Percentiles rank a stretch among this genome's conserved stretches.
Conservation (phyloP, 1,139 yeast species). For the Blastobotrys elegans region DNA sequence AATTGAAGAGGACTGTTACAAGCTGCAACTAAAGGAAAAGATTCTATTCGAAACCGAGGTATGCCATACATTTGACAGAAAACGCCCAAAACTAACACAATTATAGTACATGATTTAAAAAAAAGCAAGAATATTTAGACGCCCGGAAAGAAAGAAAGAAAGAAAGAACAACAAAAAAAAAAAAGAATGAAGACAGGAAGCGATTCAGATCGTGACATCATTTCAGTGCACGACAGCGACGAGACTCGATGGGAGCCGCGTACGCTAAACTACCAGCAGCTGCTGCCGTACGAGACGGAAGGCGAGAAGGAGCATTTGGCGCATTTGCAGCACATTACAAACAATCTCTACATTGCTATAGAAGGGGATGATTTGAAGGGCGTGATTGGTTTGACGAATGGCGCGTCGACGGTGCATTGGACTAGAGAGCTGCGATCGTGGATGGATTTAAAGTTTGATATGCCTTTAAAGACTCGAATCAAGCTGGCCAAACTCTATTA, state of each 20-base stretch:
- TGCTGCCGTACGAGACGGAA: slow-evolving; percentile 77
- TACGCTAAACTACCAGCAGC: slow-evolving; percentile 52
- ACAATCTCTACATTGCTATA: slow-evolving; percentile 75
- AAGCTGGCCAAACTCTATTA: slow-evolving; percentile 67
- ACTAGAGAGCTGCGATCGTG: slow-evolving; percentile 81
- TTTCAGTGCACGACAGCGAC: not conserved
- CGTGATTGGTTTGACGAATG: slow-evolving; percentile 62
- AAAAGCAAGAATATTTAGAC: too few relatives aligned
- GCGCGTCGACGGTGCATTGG: slow-evolving; percentile 80
- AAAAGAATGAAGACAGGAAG: not conserved
- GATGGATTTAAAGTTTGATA: slow-evolving; percentile 72
- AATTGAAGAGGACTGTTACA: too few relatives aligned
- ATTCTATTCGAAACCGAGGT: too few relatives aligned
- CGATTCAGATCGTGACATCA: not conserved
- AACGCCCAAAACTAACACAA: too few relatives aligned
- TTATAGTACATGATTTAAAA: too few relatives aligned
- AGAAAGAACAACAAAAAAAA: too few relatives aligned
- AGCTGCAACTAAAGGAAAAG: too few relatives aligned
- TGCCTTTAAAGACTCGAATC: slow-evolving; percentile 64
- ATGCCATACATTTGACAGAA: too few relatives aligned
- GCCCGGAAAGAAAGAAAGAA: too few relatives aligned
- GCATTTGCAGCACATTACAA: slow-evolving; percentile 72
- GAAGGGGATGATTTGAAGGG: slow-evolving; percentile 75
- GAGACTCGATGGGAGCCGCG: slow-evolving; percentile 32
- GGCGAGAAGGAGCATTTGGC: slow-evolving; percentile 62